Evolutionary conservation across 306 rosid genomes (phyloP).

Genomic region (Lagenaria siceraria): DNA sequence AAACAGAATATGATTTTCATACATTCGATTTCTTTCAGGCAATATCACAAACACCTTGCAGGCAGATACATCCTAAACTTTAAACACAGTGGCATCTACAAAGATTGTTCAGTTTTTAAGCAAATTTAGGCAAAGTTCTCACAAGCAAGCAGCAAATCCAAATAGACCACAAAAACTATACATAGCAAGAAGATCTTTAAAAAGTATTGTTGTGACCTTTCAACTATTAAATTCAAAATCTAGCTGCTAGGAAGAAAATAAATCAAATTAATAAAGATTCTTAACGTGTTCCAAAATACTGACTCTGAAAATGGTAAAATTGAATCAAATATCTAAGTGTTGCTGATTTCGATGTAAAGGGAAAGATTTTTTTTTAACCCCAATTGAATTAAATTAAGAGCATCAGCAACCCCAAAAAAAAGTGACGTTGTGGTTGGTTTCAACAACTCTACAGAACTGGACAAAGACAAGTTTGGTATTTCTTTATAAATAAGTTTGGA

Average conservation of each 20-base stretch:
- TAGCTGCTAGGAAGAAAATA: background rate
- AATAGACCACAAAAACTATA: background rate
- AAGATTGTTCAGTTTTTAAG: background rate
- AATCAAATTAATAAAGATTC: background rate
- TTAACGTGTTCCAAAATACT: background rate
- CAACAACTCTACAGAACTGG: background rate
- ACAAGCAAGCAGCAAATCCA: background rate
- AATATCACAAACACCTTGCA: background rate
- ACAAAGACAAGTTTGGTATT: background rate
- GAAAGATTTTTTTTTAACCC: background rate
- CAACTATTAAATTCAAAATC: background rate
- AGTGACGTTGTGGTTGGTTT: background rate
- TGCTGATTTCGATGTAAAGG: background rate
- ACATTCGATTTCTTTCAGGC: background rate
- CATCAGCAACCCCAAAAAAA: background rate
- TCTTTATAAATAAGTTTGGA: too few relatives aligned
- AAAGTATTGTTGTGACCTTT: background rate
- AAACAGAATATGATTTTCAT: background rate
- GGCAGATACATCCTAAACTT: background rate
- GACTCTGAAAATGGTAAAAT: background rate
- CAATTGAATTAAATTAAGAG: background rate
- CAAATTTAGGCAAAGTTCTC: background rate
- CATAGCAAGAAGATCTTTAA: background rate
- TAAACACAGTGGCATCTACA: too few relatives aligned
- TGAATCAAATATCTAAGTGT: background rate